Evolutionary conservation across 495 filamentous ascomycete species (phyloP), one percentile per base, ranked within the genome.

Genomic region (Neurospora pannonica): DNA sequence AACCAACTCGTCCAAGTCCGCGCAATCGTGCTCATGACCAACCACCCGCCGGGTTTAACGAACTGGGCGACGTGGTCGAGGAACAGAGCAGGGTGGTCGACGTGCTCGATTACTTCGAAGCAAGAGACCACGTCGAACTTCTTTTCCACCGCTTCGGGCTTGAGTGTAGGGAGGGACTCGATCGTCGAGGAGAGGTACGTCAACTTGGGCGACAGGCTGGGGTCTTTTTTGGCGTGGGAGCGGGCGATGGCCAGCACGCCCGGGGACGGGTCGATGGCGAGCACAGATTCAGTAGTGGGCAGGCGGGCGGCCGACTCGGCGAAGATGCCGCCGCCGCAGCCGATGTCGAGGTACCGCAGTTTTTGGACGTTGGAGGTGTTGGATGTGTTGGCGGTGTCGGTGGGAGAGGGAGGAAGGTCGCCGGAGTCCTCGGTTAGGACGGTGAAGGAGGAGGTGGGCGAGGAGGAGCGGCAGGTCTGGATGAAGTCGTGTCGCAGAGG

Each of bases 281-380:
- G 89, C 15, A 97, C 94, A 28, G 85, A 88, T 4, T 80, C 81
- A 0, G 93, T 94, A 39, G 83, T 85, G 6, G 86, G 78, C 21
- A 93, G 83, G n/a, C 96, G 89, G 5, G 97, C 95, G 9, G 96
- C 92, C 4, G 90, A 93, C 78, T 99, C 96, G 71, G 94, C 93
- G 80, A 98, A 97, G 82, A 99, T 99, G 70, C 96, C 96, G 34
- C 94, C 96, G 74, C 96, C 96, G 83, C 97, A 98, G 79, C 96
- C 96, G 71, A 99, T 88, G 82, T 98, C 97, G 40, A 99, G 91
- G 83, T 94, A 97, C 69, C 88, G 83, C 5, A 94, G 82, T 1
- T 76, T 71, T 13, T 76, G 69, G 19, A 76, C 24, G 28, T 62
- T 24, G 72, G 28, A 39, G 79, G 38, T n/a, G 71, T 70, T 70